phyloP scores from a whole-genome alignment of 2,329 filamentous ascomycete species.

The Trichophyton equinum region DNA sequence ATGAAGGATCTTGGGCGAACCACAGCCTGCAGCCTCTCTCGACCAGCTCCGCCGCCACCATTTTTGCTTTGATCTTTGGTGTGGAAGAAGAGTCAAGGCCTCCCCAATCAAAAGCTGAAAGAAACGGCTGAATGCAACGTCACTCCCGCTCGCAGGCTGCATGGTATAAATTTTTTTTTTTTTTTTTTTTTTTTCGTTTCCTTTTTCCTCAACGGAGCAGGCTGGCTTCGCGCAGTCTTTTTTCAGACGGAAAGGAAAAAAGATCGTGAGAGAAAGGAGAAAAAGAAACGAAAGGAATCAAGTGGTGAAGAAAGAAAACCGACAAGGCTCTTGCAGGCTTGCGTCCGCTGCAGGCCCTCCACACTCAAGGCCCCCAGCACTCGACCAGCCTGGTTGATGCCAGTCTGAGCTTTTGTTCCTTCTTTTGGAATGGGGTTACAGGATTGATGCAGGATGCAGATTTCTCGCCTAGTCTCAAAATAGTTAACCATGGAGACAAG shows the following conservation, averaged over 20 bases:
- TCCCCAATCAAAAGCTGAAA: not conserved
- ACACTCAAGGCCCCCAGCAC: not conserved
- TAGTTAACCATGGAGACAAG: not conserved
- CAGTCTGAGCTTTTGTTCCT: not conserved
- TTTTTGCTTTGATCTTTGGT: not conserved
- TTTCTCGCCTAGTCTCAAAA: not conserved
- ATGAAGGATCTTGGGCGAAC: not conserved
- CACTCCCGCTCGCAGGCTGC: not conserved
- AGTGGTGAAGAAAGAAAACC: not conserved
- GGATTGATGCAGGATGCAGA: not conserved
- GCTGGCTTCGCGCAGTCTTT: not conserved
- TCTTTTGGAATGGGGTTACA: not conserved
- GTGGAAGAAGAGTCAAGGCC: not conserved
- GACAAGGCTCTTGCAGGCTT: not conserved
- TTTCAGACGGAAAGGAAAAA: not conserved
- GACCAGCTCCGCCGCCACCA: not conserved
- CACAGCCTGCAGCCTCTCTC: not conserved
- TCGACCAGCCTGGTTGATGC: no score
- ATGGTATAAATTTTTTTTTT: not conserved
- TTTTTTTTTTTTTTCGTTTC: not conserved
- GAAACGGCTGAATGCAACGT: conserved; percentile 3
- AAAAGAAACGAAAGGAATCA: not conserved
- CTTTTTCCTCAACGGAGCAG: not conserved
- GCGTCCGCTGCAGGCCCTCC: not conserved
- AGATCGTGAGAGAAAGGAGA: not conserved